Percentiles rank a stretch among this genome's conserved stretches.
These are phyloP conservation scores for Candida gorgasii DNA, from an alignment of 805 yeast species.

Conservation along the genomic window DNA sequence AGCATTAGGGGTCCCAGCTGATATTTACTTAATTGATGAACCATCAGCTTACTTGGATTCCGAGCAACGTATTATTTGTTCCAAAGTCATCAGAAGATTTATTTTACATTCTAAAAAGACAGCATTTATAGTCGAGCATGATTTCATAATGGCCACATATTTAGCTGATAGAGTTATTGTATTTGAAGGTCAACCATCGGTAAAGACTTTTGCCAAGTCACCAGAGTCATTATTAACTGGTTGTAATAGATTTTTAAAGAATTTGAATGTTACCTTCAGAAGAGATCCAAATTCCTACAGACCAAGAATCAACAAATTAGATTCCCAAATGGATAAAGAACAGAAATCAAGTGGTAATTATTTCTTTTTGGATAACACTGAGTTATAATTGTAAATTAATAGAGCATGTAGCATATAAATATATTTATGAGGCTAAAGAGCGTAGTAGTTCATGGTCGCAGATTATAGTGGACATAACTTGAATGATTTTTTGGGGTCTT, in stretches of 20 bases:
- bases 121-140: slow-evolving; percentile 99
- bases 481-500: no score
- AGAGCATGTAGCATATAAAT: slow-evolving; percentile 11
- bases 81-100: slow-evolving; percentile 96
- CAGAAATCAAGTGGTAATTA: slow-evolving; percentile 91
- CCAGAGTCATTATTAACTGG: slow-evolving; percentile 96
- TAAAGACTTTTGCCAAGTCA: slow-evolving; percentile 76
- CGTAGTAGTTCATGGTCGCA: no score
- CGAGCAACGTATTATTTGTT: slow-evolving; percentile 98
- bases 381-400: slow-evolving; percentile 25
- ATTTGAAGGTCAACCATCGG: slow-evolving; percentile 93
- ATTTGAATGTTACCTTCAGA: slow-evolving; percentile 96
- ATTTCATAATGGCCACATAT: slow-evolving; percentile 99
- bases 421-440: not conserved
- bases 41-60: slow-evolving; percentile 99
- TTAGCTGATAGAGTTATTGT: slow-evolving; percentile 98
- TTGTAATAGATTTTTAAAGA: slow-evolving; percentile 95
- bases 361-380: slow-evolving; percentile 83
- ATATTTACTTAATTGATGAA: slow-evolving; percentile 95
- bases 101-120: slow-evolving; percentile 96
- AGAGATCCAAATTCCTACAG: slow-evolving; percentile 98
- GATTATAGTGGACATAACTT: no score
- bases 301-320: slow-evolving; percentile 97
- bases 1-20: slow-evolving; percentile 92
- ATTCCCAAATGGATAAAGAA: slow-evolving; percentile 98